These are phyloP conservation scores for Komagataella kurtzmanii DNA, from an alignment of 805 yeast species.

Conservation along the genomic window DNA sequence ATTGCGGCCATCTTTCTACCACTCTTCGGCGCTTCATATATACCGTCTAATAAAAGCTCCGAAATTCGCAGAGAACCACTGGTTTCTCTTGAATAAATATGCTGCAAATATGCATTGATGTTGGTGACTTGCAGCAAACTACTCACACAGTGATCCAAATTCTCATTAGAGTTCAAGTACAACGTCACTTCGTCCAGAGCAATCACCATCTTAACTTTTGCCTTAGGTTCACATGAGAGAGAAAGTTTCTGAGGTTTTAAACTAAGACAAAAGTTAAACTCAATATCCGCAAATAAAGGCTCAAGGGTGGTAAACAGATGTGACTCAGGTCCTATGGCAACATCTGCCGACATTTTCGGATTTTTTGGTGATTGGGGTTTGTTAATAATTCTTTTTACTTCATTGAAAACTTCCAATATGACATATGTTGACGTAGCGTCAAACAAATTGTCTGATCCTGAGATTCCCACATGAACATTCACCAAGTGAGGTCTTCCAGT, in stretches of 20 bases:
- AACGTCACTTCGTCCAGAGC: conserved; percentile 58
- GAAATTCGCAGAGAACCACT: conserved; percentile 56
- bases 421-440: conserved; percentile 73
- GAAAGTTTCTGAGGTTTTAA: conserved; percentile 65
- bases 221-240: conserved; percentile 86
- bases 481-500: conserved; percentile 22
- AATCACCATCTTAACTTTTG: conserved; percentile 80
- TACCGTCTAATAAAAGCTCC: conserved; percentile 31
- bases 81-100: conserved; percentile 78
- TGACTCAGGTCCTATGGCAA: conserved; percentile 31
- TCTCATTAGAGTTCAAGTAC: conserved; percentile 36
- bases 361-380: neutral
- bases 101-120: conserved; percentile 66
- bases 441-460: conserved; percentile 60
- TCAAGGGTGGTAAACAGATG: conserved; percentile 17
- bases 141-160: conserved; percentile 10
- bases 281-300: conserved; percentile 11
- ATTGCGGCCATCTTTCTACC: conserved; percentile 18
- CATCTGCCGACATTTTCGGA: conserved; percentile 8
- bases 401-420: conserved; percentile 40
- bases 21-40: conserved; percentile 25
- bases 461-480: conserved; percentile 40
- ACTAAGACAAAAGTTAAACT: conserved; percentile 45
- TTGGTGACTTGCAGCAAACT: conserved; percentile 36
- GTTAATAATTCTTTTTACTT: conserved; percentile 32